Base-by-base conservation (phyloP, 805 yeast genomes). In the Metschnikowia bowlesiae region DNA sequence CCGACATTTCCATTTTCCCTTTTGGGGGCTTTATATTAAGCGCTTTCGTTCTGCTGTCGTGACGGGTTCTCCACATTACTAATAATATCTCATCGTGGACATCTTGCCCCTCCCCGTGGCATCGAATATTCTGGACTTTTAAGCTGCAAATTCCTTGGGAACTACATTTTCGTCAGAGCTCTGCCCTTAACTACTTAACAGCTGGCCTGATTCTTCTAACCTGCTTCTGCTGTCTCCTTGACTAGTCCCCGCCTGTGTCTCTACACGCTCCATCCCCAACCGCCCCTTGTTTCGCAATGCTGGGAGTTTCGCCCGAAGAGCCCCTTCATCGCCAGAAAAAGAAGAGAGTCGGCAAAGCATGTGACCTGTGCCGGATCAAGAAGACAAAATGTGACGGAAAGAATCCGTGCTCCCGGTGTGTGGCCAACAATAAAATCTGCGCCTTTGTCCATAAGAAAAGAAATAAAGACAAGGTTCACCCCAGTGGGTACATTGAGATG, bases 331-430 rank as follows among this genome's bases (percentile, higher is more conserved):
- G 55, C 39, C 49, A 54, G 37, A 69, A 65, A 57, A 81, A 81
- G 64, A 79, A 76, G 61, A 62, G 87, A 52, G 85, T 82, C 3
- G 83, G 84, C 10, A 81, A 81, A 56, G 86, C 86, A 6, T 82
- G 87, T 55, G 85, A 82, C 59, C 75, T 79, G 47, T 82, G 87
- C 61, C 68, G 87, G 39, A 70, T 81, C 49, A 82, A 81, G 59
- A 82, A 82, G 65, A 81, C 85, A 5, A 82, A 81, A 54, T 82
- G 87, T 62, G 82, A 81, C 51, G 87, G 87, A 18, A 73, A 74
- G 45, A 79, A 79, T 54, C 86, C 87, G 0, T 82, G 87, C 56
- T 74, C 75, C 35, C 72, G 79, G 48, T 82, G 87, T 59, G 61
- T 71, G 8, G 66, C 71, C 8, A 84, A 81, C 55, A 82, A 82